These are phyloP conservation scores for Boletus sp. DNA, from an alignment of 768 basidiomycete species.

Conservation along the genomic window DNA sequence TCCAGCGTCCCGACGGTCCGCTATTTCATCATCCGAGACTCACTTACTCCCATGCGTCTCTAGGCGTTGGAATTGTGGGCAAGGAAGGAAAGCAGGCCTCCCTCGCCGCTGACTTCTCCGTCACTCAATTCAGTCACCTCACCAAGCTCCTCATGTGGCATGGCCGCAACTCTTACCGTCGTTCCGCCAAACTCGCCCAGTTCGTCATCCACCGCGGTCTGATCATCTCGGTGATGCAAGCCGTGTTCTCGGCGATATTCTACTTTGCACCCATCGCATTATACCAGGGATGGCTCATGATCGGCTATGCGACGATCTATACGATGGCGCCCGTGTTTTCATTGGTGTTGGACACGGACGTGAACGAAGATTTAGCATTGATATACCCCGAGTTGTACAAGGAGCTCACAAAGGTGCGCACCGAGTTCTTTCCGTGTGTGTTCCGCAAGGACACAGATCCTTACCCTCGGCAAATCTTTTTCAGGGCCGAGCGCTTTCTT, in stretches of 20 bases:
- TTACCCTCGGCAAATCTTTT: background rate
- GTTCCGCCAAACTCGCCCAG: slow-evolving; percentile 95
- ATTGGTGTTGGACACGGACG: slow-evolving; percentile 90
- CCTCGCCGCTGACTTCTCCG: slow-evolving; percentile 97
- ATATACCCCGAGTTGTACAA: slow-evolving; percentile 98
- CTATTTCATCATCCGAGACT: background rate
- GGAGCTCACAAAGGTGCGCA: slow-evolving; percentile 84
- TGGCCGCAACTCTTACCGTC: slow-evolving; percentile 96
- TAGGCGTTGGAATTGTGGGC: slow-evolving; percentile 95
- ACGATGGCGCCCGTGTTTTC: slow-evolving; percentile 99
- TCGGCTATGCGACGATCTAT: slow-evolving; percentile 92
- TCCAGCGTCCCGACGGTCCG: slow-evolving; percentile 14
- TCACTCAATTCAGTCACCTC: slow-evolving; percentile 93
- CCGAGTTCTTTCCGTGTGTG: background rate
- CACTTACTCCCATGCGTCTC: background rate
- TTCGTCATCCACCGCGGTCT: slow-evolving; percentile 98
- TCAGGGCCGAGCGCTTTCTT: slow-evolving; percentile 89
- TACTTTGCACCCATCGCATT: slow-evolving; percentile 95
- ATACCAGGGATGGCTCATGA: slow-evolving; percentile 98
- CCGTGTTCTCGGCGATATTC: slow-evolving; percentile 90
- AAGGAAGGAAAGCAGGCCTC: slow-evolving; percentile 99
- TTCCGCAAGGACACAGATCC: background rate
- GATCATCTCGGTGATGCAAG: slow-evolving; percentile 97
- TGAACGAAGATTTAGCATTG: slow-evolving; percentile 91
- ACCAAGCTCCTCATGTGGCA: slow-evolving; percentile 98